Evolutionary conservation across 768 basidiomycete species (phyloP).

Genomic region (Crassisporium funariophilum): DNA sequence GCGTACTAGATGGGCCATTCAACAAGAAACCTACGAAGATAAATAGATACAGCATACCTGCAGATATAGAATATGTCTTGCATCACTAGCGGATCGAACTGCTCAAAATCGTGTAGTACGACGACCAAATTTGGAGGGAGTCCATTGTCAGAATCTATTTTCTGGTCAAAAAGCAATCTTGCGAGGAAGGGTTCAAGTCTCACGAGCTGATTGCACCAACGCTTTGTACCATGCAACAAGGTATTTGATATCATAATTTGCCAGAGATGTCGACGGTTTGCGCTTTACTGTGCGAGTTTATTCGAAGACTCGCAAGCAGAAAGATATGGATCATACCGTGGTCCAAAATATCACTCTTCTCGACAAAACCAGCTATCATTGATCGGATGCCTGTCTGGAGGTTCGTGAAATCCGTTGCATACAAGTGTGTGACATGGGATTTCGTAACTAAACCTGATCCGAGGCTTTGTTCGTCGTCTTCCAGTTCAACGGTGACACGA

Average conservation of each 20-base stretch:
- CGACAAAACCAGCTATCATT: conserved; percentile 56
- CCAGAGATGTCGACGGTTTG: conserved; percentile 51
- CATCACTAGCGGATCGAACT: conserved; percentile 61
- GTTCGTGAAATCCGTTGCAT: conserved; percentile 59
- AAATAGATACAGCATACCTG: conserved; percentile 54
- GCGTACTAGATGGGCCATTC: conserved; percentile 40
- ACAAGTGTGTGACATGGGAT: conserved; percentile 43
- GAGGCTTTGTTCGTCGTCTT: conserved; percentile 20
- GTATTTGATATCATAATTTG: conserved; percentile 61
- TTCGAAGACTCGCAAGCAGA: background rate
- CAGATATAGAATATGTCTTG: conserved; percentile 74
- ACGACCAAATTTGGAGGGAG: conserved; percentile 48
- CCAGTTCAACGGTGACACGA: conserved; percentile 41
- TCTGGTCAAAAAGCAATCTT: background rate
- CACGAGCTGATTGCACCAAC: conserved; percentile 40
- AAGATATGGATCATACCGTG: conserved; percentile 19
- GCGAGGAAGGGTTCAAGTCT: background rate
- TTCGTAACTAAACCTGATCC: conserved; percentile 7
- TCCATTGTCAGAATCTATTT: conserved; percentile 8
- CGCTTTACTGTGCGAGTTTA: conserved; percentile 39
- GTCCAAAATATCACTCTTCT: conserved; percentile 30
- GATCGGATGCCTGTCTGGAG: conserved; percentile 54
- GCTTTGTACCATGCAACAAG: conserved; percentile 63
- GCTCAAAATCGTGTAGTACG: conserved; percentile 75
- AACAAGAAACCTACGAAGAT: background rate